A percentile compares a stretch with the other conserved stretches of the same genome.
These are phyloP conservation scores for Trebouxia sp. DNA, from an alignment of 139 green algal genomes.

Conservation along the genomic window DNA sequence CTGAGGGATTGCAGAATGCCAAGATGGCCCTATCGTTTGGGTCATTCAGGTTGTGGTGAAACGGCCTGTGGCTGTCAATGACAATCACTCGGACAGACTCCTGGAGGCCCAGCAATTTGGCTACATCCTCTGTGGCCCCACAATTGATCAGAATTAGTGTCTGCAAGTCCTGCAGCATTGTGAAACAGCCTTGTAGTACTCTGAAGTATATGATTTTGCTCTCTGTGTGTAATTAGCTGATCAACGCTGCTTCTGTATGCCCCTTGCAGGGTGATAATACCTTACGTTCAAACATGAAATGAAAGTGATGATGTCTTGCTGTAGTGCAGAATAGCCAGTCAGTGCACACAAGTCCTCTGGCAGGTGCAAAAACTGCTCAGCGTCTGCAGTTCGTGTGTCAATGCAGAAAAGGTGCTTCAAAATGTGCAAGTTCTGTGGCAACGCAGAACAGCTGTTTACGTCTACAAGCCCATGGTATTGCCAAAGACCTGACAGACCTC, in stretches of 20 bases:
- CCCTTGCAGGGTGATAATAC: background rate
- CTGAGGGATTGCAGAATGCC: constrained; percentile 5
- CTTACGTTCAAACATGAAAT: background rate
- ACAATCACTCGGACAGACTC: constrained; percentile 72
- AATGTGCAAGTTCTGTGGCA: too few relatives aligned
- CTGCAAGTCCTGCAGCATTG: constrained; percentile 46
- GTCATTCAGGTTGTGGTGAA: constrained; percentile 49
- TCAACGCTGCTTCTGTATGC: too few relatives aligned
- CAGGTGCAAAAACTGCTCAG: too few relatives aligned
- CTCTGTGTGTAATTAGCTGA: background rate
- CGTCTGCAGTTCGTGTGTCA: too few relatives aligned
- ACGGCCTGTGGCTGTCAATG: constrained; percentile 77
- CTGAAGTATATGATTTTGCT: background rate
- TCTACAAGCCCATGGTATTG: too few relatives aligned
- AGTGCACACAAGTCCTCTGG: background rate
- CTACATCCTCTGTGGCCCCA: constrained; percentile 72
- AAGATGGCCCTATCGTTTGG: constrained; percentile 1
- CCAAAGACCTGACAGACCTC: too few relatives aligned
- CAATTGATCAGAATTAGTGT: constrained; percentile 88
- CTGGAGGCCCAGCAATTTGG: constrained; percentile 36
- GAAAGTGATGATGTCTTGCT: background rate
- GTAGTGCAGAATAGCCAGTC: background rate
- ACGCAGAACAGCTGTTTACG: too few relatives aligned
- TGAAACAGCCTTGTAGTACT: background rate
- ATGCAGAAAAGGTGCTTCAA: too few relatives aligned